Evolutionary conservation across 1,139 yeast genomes (phyloP), one percentile per base, ranked within the genome.

Genomic region (Pichia sorboxylosa): DNA sequence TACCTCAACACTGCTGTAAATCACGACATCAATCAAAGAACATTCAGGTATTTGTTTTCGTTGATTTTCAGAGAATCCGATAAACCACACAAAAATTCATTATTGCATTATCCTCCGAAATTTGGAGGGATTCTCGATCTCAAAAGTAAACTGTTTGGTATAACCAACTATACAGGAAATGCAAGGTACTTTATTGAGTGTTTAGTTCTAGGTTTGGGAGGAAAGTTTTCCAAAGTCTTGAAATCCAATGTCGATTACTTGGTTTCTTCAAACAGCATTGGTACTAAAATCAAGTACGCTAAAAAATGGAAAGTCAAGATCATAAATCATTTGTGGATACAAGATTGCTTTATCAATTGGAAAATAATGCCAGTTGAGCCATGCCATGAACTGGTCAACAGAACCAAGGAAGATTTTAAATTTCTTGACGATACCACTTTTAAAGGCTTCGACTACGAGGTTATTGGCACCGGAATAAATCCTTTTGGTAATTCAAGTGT

Each of bases 311-410:
- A 59, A 7, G 66, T 77, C 18, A 58, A 58, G 23, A 53, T 80
- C 1, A 78, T 83, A 0, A 85, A 80, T 48, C 94, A 83, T 52
- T 49, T 77, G 14, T 90, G 98, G 98, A 57, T 90, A n/a, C 97
- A 90, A 49, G 92, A 82, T 10, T 39, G 47, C 9, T 51, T 37
- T 27, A 33, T 75, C 1, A 55, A 63, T 28, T 79, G 92, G 87
- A 54, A 55, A 28, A 45, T 64, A 5, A 61, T 70, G 44, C 69
- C 73, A 28, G 43, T 31, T 3, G 24, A 32, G 4, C 33, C 36
- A 13, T 51, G 48, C n/a, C n/a, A n/a, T n/a, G n/a, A n/a, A n/a
- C n/a, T n/a, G n/a, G n/a, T n/a, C n/a, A n/a, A n/a, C n/a, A n/a
- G n/a, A n/a, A n/a, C n/a, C n/a, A n/a, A n/a, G n/a, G n/a, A n/a